Percentiles rank a stretch among this genome's conserved stretches.
Evolutionary conservation across 306 rosid genomes (phyloP).

Genomic region (Senna tora): DNA sequence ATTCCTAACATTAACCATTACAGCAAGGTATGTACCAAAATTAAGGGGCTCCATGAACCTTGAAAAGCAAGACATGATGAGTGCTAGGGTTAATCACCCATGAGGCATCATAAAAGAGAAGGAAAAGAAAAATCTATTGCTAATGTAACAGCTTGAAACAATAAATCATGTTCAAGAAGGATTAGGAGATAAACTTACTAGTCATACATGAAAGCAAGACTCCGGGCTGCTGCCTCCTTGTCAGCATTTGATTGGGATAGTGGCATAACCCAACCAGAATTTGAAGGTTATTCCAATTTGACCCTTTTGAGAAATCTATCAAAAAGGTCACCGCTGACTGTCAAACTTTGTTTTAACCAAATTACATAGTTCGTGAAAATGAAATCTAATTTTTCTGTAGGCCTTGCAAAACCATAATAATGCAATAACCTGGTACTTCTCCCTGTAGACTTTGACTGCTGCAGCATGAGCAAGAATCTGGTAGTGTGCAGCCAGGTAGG

Average conservation of each 20-base stretch:
- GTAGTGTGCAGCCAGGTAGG: slow-evolving; percentile 58
- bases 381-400: background rate
- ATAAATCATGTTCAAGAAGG: background rate
- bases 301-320: slow-evolving; percentile 60
- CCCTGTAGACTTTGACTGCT: slow-evolving; percentile 52
- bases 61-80: slow-evolving; percentile 27
- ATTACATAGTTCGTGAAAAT: slow-evolving; percentile 12
- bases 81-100: slow-evolving; percentile 17
- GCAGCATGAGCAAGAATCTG: slow-evolving; percentile 70
- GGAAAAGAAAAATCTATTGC: background rate
- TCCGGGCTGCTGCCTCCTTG: slow-evolving; percentile 46
- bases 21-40: slow-evolving; percentile 59
- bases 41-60: slow-evolving; percentile 69
- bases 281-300: slow-evolving; percentile 59
- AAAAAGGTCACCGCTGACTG: background rate
- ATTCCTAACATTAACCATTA: no score
- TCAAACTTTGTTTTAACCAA: slow-evolving; percentile 18
- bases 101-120: background rate
- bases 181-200: slow-evolving; percentile 44
- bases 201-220: slow-evolving; percentile 55
- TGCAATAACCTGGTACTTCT: slow-evolving; percentile 53
- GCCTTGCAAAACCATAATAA: background rate
- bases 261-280: slow-evolving; percentile 57
- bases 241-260: slow-evolving; percentile 48
- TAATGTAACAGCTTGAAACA: background rate